Evolutionary conservation across 441 rosid species (phyloP).

Genomic region (Erodium chrysanthum): DNA sequence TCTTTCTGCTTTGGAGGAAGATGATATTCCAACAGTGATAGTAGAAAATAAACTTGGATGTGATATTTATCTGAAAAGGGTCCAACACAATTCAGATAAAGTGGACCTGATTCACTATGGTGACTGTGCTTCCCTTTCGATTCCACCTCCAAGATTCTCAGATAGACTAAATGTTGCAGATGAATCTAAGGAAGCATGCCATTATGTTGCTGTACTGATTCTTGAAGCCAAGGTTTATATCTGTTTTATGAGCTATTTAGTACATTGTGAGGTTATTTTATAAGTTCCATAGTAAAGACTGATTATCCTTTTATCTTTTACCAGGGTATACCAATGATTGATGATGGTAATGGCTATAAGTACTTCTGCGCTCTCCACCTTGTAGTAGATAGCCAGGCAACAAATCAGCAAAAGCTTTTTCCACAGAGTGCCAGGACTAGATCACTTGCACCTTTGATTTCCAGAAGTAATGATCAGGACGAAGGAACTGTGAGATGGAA

Average conservation of each 20-base stretch:
- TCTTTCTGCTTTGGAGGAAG: constrained; percentile 92
- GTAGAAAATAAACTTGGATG: constrained; percentile 88
- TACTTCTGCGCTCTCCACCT: constrained; percentile 89
- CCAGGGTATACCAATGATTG: constrained; percentile 71
- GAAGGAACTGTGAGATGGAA: constrained; percentile 76
- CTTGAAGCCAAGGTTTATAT: constrained; percentile 77
- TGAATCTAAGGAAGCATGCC: constrained; percentile 68
- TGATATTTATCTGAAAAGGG: constrained; percentile 70
- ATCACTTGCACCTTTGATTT: constrained; percentile 71
- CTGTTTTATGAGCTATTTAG: constrained; percentile 11
- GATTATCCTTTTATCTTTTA: constrained; percentile 19
- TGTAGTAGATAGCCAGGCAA: constrained; percentile 61
- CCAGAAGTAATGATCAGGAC: constrained; percentile 27
- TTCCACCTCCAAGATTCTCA: constrained; percentile 94
- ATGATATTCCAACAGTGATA: constrained; percentile 74
- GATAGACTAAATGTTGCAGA: constrained; percentile 77
- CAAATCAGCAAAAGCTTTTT: constrained; percentile 84
- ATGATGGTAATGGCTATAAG: constrained; percentile 88
- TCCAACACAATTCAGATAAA: constrained; percentile 48
- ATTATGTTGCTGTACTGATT: constrained; percentile 68
- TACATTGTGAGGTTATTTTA: constrained; percentile 3
- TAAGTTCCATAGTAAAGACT: constrained; percentile 10
- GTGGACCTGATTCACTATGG: constrained; percentile 54
- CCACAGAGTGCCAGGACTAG: constrained; percentile 99
- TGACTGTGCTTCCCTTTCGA: constrained; percentile 56